Evolutionary conservation across 306 rosid genomes (phyloP), one percentile per base, ranked within the genome.

Genomic region (Alnus rubra): DNA sequence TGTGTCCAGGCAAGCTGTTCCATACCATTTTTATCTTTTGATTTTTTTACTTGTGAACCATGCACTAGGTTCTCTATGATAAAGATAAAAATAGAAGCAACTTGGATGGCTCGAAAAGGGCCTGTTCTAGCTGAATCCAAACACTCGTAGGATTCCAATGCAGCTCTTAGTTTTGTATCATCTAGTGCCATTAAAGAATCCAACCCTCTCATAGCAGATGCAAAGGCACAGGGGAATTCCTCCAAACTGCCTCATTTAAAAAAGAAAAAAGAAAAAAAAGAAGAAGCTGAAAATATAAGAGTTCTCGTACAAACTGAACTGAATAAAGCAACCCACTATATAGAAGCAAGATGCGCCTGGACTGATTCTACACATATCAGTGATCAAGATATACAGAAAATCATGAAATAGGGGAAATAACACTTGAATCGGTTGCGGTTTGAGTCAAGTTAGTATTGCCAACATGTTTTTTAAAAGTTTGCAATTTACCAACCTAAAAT

Each of bases 41-140:
- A 56, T 73, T 81, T 87, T 69, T 74, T 78, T 71, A 68, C 74
- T 55, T 78, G 83, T 53, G 74, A 76, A 64, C 47, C 81, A 63
- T 84, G 79, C 56, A 84, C 77, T 14, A 88, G 78, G 84, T 82
- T 83, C 78, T 88, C 87, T 49, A 90, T 56, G 73, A 88, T 80
- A 78, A 91, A 96, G 69, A 96, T 85, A 84, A 96, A 69, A 37
- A 90, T 69, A 10, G 96, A 88, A 82, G 86, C 90, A 44, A 78
- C 84, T 86, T 96, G 99, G 62, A 91, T 72, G 13, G 90, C 92
- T 79, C 96, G 92, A 54, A 90, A 90, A 69, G 99, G 99, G 56
- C 98, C 97, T 77, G 85, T 85, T 89, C 89, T 87, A 62, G 87
- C 87, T 68, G 93, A 88, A 82, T 84, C 90, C 87, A 93, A 87